Percentiles rank a stretch among this genome's conserved stretches.
phyloP scores from a whole-genome alignment of 179 eudicot species.

The Monotropa hypopitys region DNA sequence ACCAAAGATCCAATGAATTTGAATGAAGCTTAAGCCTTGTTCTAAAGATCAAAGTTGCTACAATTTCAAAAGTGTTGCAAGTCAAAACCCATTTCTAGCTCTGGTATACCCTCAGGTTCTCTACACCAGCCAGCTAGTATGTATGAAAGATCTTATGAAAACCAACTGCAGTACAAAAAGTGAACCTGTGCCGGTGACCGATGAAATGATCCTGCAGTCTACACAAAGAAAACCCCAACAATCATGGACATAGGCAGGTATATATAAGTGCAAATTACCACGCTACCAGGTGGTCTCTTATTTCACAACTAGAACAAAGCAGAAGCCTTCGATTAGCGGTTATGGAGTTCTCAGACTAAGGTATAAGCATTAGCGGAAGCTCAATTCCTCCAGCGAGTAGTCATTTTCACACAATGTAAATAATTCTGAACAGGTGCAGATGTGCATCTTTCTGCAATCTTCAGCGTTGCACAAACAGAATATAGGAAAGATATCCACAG shows the following conservation, averaged over 20 bases:
- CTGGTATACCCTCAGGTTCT: neutral
- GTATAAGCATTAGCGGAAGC: neutral
- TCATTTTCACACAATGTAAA: neutral
- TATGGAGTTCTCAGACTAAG: neutral
- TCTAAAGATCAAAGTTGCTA: constrained; percentile 2
- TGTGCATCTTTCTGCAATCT: constrained; percentile 7
- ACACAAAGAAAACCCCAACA: neutral
- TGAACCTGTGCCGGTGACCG: neutral
- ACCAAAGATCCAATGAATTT: neutral
- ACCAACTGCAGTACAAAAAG: constrained; percentile 2
- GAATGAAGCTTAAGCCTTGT: neutral
- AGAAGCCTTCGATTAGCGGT: neutral
- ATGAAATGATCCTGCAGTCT: constrained; percentile 9
- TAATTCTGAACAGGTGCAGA: neutral
- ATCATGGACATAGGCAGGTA: neutral
- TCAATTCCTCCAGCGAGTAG: constrained; percentile 1
- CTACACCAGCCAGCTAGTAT: neutral
- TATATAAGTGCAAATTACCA: neutral
- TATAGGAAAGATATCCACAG: neutral
- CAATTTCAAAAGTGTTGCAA: neutral
- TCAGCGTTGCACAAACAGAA: neutral
- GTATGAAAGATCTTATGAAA: neutral
- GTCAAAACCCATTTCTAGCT: neutral
- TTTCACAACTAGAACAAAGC: neutral
- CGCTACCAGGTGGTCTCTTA: neutral